Base-by-base conservation (phyloP, 139 green algal genomes). In the Tetraselmis chui region DNA sequence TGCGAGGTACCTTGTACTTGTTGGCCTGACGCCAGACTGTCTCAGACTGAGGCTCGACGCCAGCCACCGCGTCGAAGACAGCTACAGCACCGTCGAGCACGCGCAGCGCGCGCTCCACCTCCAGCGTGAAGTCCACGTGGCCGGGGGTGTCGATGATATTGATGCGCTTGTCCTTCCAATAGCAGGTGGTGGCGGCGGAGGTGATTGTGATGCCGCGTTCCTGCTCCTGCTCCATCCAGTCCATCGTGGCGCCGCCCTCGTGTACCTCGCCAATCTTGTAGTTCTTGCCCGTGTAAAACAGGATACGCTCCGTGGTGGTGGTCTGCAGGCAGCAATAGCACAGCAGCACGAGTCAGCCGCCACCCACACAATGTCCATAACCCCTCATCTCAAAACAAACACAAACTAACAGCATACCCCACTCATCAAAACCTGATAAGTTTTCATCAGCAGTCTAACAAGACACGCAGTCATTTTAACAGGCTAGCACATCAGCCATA, bases 111-210 rank as follows among this genome's bases (percentile, higher is more conserved):
- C 97, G 97, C 94, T 99, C 97, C 80, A 99, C 96, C 93, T 97
- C 86, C 22, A 84, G 76, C 1, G 80, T 89, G 83, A 89, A 89
- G 84, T 86, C 79, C 76, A 88, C 96, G 92, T 99, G 95, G 23
- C 96, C 96, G 29, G 97, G 97, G 2, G 97, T 99, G 90, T 99
- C 97, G 83, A 99, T 99, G 88, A 99, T 98, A 90, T 99, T 99
- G 88, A 99, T 96, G 77, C 95, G 90, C 89, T 98, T 90, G 84
- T 94, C 92, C n/a, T 97, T 91, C 97, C 97, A 99, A 45, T 90
- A 85, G 93, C 95, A 98, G 2, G 96, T 98, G 76, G 96, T 99
- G 80, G 97, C 97, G 31, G 97, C 97, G 32, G 93, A 95, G 0
- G 96, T 99, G 91, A 99, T 99, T 83, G 97, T 99, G 91, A 99